Percentiles rank a stretch among this genome's conserved stretches.
Conservation (phyloP, 371 early-diverging fungal genomes). For the Actinomortierella ambigua region DNA sequence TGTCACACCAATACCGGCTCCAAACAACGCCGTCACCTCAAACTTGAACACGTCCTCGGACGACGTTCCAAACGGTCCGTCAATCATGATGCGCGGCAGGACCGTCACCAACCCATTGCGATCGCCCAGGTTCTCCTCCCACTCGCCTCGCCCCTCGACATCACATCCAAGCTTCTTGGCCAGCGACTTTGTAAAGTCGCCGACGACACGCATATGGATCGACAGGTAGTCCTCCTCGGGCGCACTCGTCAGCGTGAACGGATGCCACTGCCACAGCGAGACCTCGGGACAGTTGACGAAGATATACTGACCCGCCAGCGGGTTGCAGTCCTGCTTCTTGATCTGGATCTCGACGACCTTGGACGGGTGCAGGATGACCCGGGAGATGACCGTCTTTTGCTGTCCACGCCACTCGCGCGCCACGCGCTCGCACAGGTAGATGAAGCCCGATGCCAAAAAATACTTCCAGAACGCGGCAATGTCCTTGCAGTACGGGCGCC, state of each 20-base stretch:
- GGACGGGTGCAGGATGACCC: constrained; percentile 69
- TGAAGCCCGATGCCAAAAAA: constrained; percentile 68
- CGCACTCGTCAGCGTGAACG: constrained; percentile 86
- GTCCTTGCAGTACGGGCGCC: constrained; percentile 66
- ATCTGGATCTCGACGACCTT: constrained; percentile 76
- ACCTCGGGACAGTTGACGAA: constrained; percentile 70
- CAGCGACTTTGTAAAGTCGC: constrained; percentile 82
- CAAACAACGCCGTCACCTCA: constrained; percentile 78
- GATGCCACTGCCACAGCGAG: constrained; percentile 79
- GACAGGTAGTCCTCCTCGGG: constrained; percentile 80
- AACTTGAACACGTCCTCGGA: constrained; percentile 88
- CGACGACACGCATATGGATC: constrained; percentile 81
- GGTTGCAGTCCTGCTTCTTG: constrained; percentile 59
- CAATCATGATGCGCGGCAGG: constrained; percentile 74
- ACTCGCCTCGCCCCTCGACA: constrained; percentile 52
- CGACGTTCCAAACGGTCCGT: constrained; percentile 89
- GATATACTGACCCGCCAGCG: constrained; percentile 75
- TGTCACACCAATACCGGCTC: constrained; percentile 85
- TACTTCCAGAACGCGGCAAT: constrained; percentile 84
- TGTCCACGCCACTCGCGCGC: constrained; percentile 74
- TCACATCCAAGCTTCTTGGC: constrained; percentile 69
- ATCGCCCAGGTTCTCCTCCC: constrained; percentile 47
- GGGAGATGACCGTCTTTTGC: constrained; percentile 66
- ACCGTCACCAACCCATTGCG: constrained; percentile 33
- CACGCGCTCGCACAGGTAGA: constrained; percentile 76